Evolutionary conservation across 441 rosid species (phyloP), one percentile per base, ranked within the genome.

Genomic region (Aleurites moluccanus): DNA sequence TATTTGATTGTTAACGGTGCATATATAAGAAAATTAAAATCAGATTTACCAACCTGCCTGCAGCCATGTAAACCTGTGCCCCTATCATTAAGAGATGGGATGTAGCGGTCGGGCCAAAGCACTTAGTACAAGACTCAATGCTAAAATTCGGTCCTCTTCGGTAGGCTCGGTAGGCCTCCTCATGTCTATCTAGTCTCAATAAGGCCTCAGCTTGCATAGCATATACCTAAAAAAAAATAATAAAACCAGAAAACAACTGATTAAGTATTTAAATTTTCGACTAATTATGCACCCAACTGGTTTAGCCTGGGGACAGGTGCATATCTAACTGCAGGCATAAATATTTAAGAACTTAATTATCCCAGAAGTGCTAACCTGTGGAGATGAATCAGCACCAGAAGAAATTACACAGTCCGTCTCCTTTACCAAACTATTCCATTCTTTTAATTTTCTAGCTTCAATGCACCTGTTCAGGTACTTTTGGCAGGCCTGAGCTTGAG

Each of bases 191-290:
- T 50, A 94, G 89, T 79, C 82, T 85, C 82, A 92, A 27, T 16
- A 91, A 73, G 1, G 98, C 93, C 80, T 90, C 95, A 10, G 89
- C 80, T 88, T 89, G 91, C 73, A 92, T 81, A 16, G 96, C 89
- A 79, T 79, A 85, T 40, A 89, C 87, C 97, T 93, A 11, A 8
- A 10, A 6, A 10, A n/a, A n/a, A n/a, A n/a, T n/a, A 6, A 18
- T 49, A 9, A 75, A 13, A 52, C 68, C 55, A 69, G 70, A 5
- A 21, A 70, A 0, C 0, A 49, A 50, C 21, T 42, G 62, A 52
- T 66, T 25, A 27, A 45, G 4, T 18, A 3, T 1, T 38, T 4
- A 53, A 6, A 27, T 8, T 28, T 40, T 70, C 0, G 15, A 62
- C 8, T 16, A 44, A 16, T 64, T 67, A 16, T n/a, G 40, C 8